Conservation (phyloP, 192 early-diverging fungal genomes). For the Chytriomyces sp. region DNA sequence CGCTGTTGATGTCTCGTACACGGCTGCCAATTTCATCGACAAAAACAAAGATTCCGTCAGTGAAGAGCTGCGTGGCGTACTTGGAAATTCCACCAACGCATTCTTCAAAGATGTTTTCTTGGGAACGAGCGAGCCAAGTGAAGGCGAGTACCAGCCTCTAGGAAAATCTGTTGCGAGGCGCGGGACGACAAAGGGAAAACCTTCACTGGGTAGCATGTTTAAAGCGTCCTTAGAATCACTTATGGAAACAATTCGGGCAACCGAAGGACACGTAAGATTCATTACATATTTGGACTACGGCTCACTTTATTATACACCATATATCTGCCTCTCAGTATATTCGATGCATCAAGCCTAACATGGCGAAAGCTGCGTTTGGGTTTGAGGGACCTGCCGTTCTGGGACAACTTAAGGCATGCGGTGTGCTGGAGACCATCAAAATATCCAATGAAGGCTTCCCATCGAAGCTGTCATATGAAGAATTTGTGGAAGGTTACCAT, state of each 20-base stretch:
- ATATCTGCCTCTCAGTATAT: constrained; percentile 64
- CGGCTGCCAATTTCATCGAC: constrained; percentile 82
- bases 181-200: constrained; percentile 53
- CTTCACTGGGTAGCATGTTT: constrained; percentile 91
- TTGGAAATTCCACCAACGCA: constrained; percentile 67
- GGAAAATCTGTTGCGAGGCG: background rate
- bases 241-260: constrained; percentile 87
- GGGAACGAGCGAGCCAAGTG: background rate
- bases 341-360: constrained; percentile 95
- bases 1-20: constrained; percentile 85
- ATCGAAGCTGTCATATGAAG: constrained; percentile 75
- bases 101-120: constrained; percentile 71
- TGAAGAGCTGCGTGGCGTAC: constrained; percentile 72
- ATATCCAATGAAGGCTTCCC: constrained; percentile 88
- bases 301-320: background rate
- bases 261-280: constrained; percentile 61
- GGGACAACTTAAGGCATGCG: constrained; percentile 85
- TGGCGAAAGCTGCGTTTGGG: constrained; percentile 78
- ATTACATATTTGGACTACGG: background rate
- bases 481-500: constrained; percentile 75
- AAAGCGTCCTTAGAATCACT: constrained; percentile 68
- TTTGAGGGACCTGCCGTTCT: constrained; percentile 92
- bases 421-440: constrained; percentile 90
- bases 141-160: background rate
- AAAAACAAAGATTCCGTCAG: constrained; percentile 94